phyloP scores from a whole-genome alignment of 345 rosid genomes.

The Stellera chamaejasme region DNA sequence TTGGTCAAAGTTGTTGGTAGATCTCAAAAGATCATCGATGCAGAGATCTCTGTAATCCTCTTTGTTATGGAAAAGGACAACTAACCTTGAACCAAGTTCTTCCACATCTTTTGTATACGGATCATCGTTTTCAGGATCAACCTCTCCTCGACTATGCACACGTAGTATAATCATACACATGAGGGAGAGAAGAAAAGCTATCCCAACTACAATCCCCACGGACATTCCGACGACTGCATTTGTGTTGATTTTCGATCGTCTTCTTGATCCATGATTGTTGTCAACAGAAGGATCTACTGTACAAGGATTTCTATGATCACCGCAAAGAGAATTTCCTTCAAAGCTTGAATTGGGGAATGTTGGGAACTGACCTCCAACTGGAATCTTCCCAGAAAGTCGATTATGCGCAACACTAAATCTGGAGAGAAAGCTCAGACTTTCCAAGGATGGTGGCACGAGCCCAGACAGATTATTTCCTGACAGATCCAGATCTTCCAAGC shows the following conservation, averaged over 20 bases:
- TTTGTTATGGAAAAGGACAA: constrained; percentile 56
- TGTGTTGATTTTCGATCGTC: constrained; percentile 25
- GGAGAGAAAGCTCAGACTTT: constrained; percentile 41
- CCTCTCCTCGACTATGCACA: constrained; percentile 45
- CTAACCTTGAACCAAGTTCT: constrained; percentile 42
- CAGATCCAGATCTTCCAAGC: constrained; percentile 51
- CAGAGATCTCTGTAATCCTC: constrained; percentile 43
- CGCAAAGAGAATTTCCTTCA: constrained; percentile 71
- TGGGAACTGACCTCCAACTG: constrained; percentile 56
- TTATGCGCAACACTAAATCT: constrained; percentile 52
- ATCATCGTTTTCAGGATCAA: constrained; percentile 64
- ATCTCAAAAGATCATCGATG: constrained; percentile 51
- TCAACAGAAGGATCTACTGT: background rate
- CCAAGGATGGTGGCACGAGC: constrained; percentile 28
- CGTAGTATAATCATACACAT: constrained; percentile 38
- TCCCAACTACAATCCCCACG: constrained; percentile 51
- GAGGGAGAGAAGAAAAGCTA: constrained; percentile 19
- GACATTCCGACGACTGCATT: constrained; percentile 42
- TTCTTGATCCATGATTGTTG: constrained; percentile 6
- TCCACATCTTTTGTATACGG: constrained; percentile 32
- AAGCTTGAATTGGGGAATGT: constrained; percentile 80
- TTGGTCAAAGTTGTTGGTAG: constrained; percentile 70
- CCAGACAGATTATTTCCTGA: constrained; percentile 37
- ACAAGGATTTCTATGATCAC: constrained; percentile 50
- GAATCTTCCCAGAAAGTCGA: constrained; percentile 46